Evolutionary conservation across 2,329 filamentous ascomycete genomes (phyloP), one percentile per base, ranked within the genome.

Genomic region (Tolypocladium tundrense): DNA sequence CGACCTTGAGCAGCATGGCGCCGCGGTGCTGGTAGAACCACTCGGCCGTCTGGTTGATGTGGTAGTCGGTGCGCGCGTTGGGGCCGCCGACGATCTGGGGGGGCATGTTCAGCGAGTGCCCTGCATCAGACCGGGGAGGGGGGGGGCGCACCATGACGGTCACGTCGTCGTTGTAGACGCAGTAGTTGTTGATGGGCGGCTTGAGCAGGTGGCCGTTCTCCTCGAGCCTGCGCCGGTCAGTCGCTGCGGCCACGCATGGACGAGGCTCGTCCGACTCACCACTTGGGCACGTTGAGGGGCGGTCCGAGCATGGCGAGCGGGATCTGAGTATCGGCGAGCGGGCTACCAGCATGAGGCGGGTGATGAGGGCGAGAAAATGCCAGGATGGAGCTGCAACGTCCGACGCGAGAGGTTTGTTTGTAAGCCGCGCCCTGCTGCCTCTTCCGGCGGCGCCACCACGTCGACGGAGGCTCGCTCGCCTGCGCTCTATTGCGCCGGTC

Each of bases 1-100:
- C 89, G 19, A 94, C 88, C 71, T 95, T 96, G 65, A 99, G 87
- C 59, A 94, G 80, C 93, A 97, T 97, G 64, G 88, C 86, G 64
- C 94, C 94, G 67, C 87, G 86, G 82, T 96, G 86, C 75, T 97
- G 93, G 81, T 94, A 97, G 84, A 97, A 99, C 87, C 92, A 97
- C 74, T 97, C 94, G 14, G 94, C 86, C 0, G 93, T 97, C 67
- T 86, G 79, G 80, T 97, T 97, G 82, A 97, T 93, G 81, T 97
- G 94, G 79, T 97, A 99, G 79, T 97, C 94, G 58, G 92, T 97
- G 63, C 94, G 86, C 60, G 90, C 90, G 73, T 97, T 97, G 68
- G 94, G 94, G 14, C 94, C 94, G 70, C 94, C 94, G 61, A 99
- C 92, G 66, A 96, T 91, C 88, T 86, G 63, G 24, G 24, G 42